Base-by-base conservation (phyloP, 2,329 filamentous ascomycete species). In the Calcarisporium arbuscula region DNA sequence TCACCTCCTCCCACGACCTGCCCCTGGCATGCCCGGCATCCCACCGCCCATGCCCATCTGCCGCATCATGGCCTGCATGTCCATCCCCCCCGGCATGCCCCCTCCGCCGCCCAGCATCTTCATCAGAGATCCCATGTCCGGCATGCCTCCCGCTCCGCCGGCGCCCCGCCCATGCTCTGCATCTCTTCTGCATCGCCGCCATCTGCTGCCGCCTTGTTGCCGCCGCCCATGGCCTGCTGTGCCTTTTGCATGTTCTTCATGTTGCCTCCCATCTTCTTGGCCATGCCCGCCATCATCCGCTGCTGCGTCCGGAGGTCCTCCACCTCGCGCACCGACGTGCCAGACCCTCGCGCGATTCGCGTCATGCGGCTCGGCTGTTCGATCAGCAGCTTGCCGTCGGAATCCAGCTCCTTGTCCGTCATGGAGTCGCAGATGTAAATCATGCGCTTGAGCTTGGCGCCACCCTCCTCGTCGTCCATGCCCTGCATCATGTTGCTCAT, bases 271-370 rank as follows among this genome's bases (percentile, higher is more conserved):
- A 98, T 94, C 68, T 94, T 94, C 80, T 96, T 98, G 31, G 92
- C 92, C 88, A 98, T 95, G 39, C 86, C 86, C 1, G 87, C 85
- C 92, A 98, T 98, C 85, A 96, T 95, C 49, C 86, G 82, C 59
- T 96, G 90, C 63, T 98, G 92, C n/a, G 89, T 95, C n/a, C 98
- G 74, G 6, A 98, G 70, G 53, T 98, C 92, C 61, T 98, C 92
- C 12, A 98, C 88, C 59, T 98, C 92, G 17, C 74, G 77, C 3
- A 98, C 92, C 25, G 77, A 85, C 1, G 92, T 96, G 20, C 92
- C 92, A 5, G 85, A 92, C 0, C 92, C 92, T 34, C 81, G 77
- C 0, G 92, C 92, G 31, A 98, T 82, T 22, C 92, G 77, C 12
- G 89, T 95, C 80, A 96, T 94, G 27, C 92, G 78, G 11, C 84